Conservation (phyloP, 164 flowering plant genomes). For the Tetracentron sinense region DNA sequence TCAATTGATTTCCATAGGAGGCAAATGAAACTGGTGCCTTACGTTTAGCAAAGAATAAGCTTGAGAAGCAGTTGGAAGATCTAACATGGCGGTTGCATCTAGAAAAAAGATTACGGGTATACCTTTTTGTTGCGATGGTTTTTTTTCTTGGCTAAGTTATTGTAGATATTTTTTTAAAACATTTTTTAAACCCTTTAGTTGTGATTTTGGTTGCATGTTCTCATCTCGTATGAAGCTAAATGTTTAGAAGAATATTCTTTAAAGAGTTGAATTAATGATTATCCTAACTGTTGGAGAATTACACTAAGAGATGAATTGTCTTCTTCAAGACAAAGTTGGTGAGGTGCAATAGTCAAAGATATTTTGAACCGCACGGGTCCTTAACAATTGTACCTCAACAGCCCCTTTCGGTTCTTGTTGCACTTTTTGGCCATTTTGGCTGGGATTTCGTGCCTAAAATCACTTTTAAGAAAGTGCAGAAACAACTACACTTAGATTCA, state of each 20-base stretch:
- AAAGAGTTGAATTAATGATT: too few species aligned
- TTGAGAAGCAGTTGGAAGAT: constrained; percentile 93
- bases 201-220: not conserved
- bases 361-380: too few species aligned
- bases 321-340: too few species aligned
- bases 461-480: too few species aligned
- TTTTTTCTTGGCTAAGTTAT: not conserved
- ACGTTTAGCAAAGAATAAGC: constrained; percentile 92
- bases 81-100: constrained; percentile 87
- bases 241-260: too few species aligned
- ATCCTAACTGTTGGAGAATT: not conserved
- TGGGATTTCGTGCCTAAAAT: too few species aligned
- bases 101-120: constrained; percentile 90
- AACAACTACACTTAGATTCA: too few species aligned
- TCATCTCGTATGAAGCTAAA: not conserved
- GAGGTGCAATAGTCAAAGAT: too few species aligned
- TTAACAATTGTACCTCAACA: too few species aligned
- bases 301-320: not conserved
- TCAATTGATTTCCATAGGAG: constrained; percentile 42
- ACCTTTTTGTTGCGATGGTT: not conserved
- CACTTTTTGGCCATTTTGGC: too few species aligned
- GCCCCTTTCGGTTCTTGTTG: too few species aligned
- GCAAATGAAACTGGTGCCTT: constrained; percentile 99
- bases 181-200: not conserved
- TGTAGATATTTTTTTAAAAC: not conserved